These are phyloP conservation scores for Penicillium sp. DNA, from an alignment of 2,329 filamentous ascomycete genomes.

Conservation along the genomic window DNA sequence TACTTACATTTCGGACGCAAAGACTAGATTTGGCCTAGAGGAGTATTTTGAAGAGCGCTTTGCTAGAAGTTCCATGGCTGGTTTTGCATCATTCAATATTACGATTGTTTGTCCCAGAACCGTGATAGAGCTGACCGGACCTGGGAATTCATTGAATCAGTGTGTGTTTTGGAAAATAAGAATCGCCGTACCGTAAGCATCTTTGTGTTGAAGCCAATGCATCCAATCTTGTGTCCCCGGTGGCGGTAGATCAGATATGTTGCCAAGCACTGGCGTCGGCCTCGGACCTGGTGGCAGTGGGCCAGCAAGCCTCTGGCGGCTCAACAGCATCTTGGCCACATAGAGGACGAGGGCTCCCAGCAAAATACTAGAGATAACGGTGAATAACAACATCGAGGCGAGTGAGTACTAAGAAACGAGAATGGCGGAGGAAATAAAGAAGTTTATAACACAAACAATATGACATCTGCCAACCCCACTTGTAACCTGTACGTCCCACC, in stretches of 20 bases:
- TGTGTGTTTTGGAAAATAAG: neutral
- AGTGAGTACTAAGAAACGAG: neutral
- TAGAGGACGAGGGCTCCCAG: constrained; percentile 1
- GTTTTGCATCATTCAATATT: constrained; percentile 36
- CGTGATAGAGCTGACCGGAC: constrained; percentile 41
- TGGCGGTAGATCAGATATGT: constrained; percentile 51
- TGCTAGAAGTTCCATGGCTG: constrained; percentile 38
- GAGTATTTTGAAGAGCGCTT: constrained; percentile 35
- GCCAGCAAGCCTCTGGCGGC: neutral
- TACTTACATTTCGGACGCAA: constrained; percentile 41
- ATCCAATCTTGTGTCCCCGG: constrained; percentile 40
- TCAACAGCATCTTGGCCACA: neutral
- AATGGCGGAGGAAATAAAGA: neutral
- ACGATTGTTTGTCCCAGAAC: constrained; percentile 40
- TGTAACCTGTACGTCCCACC: too few relatives aligned
- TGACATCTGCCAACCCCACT: too few relatives aligned
- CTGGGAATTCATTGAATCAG: constrained; percentile 12
- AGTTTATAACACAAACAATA: neutral
- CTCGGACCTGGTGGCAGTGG: constrained; percentile 54
- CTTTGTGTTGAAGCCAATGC: constrained; percentile 49
- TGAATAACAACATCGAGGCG: neutral
- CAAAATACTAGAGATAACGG: neutral
- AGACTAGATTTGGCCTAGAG: constrained; percentile 33
- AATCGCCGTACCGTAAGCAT: constrained; percentile 35
- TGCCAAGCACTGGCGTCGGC: constrained; percentile 51